Base-by-base conservation (phyloP, 164 flowering plant genomes). In the Chimonanthus praecox region DNA sequence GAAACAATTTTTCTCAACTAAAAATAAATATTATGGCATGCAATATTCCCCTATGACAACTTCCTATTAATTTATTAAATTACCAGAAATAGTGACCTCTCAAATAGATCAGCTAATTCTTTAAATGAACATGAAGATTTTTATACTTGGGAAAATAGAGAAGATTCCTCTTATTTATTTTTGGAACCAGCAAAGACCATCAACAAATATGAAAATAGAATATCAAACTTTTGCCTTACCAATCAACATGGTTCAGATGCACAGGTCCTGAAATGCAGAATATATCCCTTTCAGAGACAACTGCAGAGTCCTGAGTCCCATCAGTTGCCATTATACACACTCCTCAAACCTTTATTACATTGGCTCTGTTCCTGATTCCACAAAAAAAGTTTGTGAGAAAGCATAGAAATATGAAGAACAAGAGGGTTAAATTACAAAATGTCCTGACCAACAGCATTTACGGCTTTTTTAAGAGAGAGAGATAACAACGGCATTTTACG, bases 241-340 rank as follows among this genome's bases (percentile, higher is more conserved):
- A 94, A 77, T 94, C 93, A 71, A 90, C 78, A 45, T 66, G 60
- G 47, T 91, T 82, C 33, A 92, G 84, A 78, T 90, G 86, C 46
- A 82, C 72, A 5, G 98, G 97, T 77, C 98, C 98, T 11, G 89
- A 84, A 72, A 85, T 82, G 68, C 78, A 61, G 74, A 90, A 92
- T 68, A 76, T 47, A 75, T 94, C 93, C 83, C 87, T 90, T 73
- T 87, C 92, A 15, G 85, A 87, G 18, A 84, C 80, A 86, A 85
- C 83, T 54, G 54, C 33, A 33, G 33, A 33, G 33, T 33, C 33
- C 33, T 33, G 33, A 1, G 33, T 33, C 33, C 33, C 33, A 33
- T 33, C 33, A 1, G 33, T 33, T 33, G 33, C 33, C 16, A 54
- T 9, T 54, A 11, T 33, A 54, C n/a, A 54, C 60, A 54, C 16